A percentile compares a stretch with the other conserved stretches of the same genome.
These are phyloP conservation scores for Plasmodium sp. DNA, from an alignment of 169 alveolate genomes.

Conservation along the genomic window DNA sequence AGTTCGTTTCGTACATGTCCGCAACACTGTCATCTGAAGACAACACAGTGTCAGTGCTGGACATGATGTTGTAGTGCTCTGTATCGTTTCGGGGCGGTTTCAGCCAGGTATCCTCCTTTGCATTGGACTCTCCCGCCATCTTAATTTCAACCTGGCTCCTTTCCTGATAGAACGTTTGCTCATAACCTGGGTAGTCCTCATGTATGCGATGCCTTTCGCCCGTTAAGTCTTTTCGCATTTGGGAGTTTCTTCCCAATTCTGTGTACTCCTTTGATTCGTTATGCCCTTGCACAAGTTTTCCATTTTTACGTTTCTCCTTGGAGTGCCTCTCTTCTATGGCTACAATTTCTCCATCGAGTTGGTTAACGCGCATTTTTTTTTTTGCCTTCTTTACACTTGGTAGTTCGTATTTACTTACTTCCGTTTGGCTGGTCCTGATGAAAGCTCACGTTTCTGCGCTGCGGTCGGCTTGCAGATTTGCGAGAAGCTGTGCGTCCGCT, in stretches of 20 bases:
- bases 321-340: not conserved
- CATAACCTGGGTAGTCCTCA: not conserved
- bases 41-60: constrained; percentile 17
- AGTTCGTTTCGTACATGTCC: constrained; percentile 46
- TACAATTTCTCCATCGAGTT: not conserved
- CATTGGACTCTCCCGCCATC: not conserved
- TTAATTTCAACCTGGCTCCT: not conserved
- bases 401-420: not conserved
- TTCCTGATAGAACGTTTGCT: not conserved
- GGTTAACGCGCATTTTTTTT: not conserved
- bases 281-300: constrained; percentile 18
- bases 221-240: not conserved
- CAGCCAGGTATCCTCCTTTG: not conserved
- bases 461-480: not conserved
- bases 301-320: not conserved
- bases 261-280: constrained; percentile 27
- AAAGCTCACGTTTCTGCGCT: not conserved
- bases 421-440: not conserved
- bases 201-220: not conserved
- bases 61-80: constrained; percentile 51
- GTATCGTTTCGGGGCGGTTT: not conserved
- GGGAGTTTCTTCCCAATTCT: not conserved
- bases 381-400: not conserved
- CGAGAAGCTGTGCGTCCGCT: not conserved
- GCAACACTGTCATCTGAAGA: constrained; percentile 23